A percentile compares a stretch with the other conserved stretches of the same genome.
Evolutionary conservation across 129 eudicot genomes (phyloP).

Genomic region (Flaveria trinervia): DNA sequence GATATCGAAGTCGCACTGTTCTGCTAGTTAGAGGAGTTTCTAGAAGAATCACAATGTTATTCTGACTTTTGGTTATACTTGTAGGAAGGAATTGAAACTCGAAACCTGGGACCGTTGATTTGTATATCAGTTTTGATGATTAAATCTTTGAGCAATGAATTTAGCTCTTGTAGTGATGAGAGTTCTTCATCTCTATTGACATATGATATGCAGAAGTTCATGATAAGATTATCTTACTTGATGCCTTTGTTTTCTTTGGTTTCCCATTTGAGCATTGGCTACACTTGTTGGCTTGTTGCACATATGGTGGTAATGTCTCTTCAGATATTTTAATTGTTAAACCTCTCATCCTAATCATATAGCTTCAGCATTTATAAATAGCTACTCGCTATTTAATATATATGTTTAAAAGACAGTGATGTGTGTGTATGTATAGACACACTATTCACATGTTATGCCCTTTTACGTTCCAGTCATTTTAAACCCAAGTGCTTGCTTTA

Average conservation of each 20-base stretch:
- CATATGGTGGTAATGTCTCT: neutral
- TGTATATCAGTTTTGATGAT: constrained; percentile 13
- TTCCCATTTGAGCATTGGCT: neutral
- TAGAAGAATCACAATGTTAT: neutral
- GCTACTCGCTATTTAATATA: neutral
- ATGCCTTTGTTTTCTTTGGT: neutral
- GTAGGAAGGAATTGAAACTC: constrained; percentile 6
- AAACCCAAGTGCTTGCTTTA: constrained; percentile 10
- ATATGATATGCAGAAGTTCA: neutral
- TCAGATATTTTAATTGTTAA: neutral
- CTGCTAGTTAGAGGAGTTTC: neutral
- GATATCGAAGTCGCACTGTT: neutral
- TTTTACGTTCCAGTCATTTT: neutral
- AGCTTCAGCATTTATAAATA: neutral
- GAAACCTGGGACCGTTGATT: neutral
- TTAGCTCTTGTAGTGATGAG: neutral
- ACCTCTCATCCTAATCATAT: neutral
- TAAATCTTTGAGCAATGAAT: constrained; percentile 2
- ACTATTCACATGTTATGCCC: neutral
- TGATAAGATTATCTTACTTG: neutral
- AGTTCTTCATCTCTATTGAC: neutral
- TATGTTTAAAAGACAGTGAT: neutral
- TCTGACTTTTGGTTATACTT: neutral
- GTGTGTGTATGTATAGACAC: neutral
- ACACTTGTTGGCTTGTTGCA: constrained; percentile 5